Evolutionary conservation across 768 basidiomycete genomes (phyloP).

Genomic region (Exidia glandulosa): DNA sequence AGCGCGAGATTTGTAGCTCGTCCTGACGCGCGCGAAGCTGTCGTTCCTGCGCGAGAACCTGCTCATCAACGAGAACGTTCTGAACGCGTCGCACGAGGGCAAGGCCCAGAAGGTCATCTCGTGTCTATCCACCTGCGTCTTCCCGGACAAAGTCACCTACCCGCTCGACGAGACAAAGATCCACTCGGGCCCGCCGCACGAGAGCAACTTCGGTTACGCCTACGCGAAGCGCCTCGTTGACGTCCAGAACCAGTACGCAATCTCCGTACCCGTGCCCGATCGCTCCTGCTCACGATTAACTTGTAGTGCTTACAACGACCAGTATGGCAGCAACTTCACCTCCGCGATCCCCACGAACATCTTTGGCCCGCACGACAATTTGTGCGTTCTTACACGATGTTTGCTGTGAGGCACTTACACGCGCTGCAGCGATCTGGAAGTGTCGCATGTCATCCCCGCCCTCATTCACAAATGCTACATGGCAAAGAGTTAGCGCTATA

Average conservation of each 20-base stretch:
- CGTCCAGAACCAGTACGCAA: constrained; percentile 77
- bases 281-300: not conserved
- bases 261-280: not conserved
- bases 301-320: constrained; percentile 83
- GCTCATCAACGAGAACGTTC: constrained; percentile 90
- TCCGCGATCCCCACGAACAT: constrained; percentile 96
- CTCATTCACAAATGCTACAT: constrained; percentile 89
- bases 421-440: constrained; percentile 62
- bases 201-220: constrained; percentile 94
- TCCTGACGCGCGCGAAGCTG: constrained; percentile 31
- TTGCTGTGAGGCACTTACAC: not conserved
- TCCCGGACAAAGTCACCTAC: constrained; percentile 90
- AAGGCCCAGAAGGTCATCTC: constrained; percentile 75
- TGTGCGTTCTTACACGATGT: constrained; percentile 33
- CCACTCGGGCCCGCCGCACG: constrained; percentile 84
- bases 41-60: constrained; percentile 92
- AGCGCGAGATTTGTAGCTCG: not conserved
- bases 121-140: constrained; percentile 94
- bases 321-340: constrained; percentile 90
- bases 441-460: constrained; percentile 90
- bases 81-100: constrained; percentile 60
- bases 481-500: constrained; percentile 58
- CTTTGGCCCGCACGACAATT: constrained; percentile 94
- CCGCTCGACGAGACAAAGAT: constrained; percentile 90
- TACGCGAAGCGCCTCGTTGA: constrained; percentile 95